Percentiles rank a stretch among this genome's conserved stretches.
These are phyloP conservation scores for Candida khao-thaluensis DNA, from an alignment of 805 yeast species.

Conservation along the genomic window DNA sequence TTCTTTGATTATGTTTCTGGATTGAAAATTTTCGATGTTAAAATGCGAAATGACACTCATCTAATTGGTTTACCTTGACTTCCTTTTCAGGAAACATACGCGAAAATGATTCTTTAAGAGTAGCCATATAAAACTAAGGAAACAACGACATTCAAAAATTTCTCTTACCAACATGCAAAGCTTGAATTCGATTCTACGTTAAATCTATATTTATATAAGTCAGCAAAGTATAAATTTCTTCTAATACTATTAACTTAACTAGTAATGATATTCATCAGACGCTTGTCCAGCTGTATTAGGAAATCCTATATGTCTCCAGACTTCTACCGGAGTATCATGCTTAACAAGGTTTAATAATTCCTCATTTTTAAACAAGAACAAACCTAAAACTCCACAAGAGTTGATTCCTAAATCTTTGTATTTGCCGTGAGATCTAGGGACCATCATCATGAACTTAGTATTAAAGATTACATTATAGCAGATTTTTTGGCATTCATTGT, in stretches of 20 bases:
- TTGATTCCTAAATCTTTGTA: conserved; percentile 66
- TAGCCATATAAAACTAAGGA: no score
- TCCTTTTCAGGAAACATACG: conserved; percentile 4
- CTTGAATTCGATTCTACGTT: no score
- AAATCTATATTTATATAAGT: no score
- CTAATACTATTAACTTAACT: no score
- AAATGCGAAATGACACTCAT: conserved; percentile 17
- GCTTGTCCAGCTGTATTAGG: conserved; percentile 55
- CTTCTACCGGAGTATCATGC: conserved; percentile 46
- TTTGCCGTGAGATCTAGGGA: conserved; percentile 70
- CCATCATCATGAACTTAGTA: conserved; percentile 75
- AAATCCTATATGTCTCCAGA: conserved; percentile 67
- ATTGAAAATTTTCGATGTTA: conserved; percentile 12
- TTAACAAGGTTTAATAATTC: conserved; percentile 49
- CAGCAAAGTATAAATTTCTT: no score
- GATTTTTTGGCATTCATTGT: conserved; percentile 42
- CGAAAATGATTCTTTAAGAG: neutral
- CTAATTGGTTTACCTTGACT: conserved; percentile 24
- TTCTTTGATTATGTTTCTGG: conserved; percentile 11
- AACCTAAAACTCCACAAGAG: conserved; percentile 77
- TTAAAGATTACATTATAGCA: conserved; percentile 85
- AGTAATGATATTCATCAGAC: conserved; percentile 61
- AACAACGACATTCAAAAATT: no score
- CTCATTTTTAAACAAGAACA: conserved; percentile 70
- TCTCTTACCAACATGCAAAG: no score